Percentiles rank a stretch among this genome's conserved stretches.
These are phyloP conservation scores for Coniochaeta sp. DNA, from an alignment of 2,329 filamentous ascomycete species.

Conservation along the genomic window DNA sequence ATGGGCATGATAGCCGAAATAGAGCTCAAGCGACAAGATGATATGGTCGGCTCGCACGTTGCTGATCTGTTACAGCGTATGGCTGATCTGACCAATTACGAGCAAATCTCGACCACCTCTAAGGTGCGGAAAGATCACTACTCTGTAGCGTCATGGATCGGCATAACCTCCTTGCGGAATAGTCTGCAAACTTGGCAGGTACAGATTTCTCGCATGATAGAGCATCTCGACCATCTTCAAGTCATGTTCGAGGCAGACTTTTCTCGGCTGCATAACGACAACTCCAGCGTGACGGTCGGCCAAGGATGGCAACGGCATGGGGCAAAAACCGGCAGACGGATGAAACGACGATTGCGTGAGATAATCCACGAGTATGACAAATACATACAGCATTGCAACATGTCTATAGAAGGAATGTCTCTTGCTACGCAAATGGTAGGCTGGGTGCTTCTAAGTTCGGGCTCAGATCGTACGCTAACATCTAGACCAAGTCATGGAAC, in stretches of 20 bases:
- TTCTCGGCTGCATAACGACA: no score
- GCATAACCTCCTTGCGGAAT: constrained; percentile 11
- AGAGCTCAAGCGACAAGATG: constrained; percentile 4
- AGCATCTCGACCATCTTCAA: constrained; percentile 9
- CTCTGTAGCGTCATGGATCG: constrained; percentile 11
- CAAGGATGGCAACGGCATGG: constrained; percentile 3
- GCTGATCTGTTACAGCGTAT: not conserved
- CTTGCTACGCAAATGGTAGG: constrained; percentile 12
- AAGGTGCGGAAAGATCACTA: constrained; percentile 2
- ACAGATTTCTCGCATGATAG: constrained; percentile 14
- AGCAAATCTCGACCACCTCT: not conserved
- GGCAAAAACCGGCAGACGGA: constrained; percentile 6
- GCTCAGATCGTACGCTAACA: not conserved
- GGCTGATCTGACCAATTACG: not conserved
- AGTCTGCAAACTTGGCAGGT: constrained; percentile 12
- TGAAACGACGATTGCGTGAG: constrained; percentile 7
- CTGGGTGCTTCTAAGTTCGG: not conserved
- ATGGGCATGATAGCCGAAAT: constrained; percentile 7
- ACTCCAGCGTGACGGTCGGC: not conserved
- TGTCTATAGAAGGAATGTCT: constrained; percentile 11
- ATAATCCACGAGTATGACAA: constrained; percentile 11
- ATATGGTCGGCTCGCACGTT: not conserved
- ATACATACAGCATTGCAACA: constrained; percentile 9
- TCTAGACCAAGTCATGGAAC: constrained; percentile 9
- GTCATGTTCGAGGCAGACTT: not conserved